Evolutionary conservation across 805 yeast genomes (phyloP), one percentile per base, ranked within the genome.

Genomic region (Saccharomycodes ludwigii): DNA sequence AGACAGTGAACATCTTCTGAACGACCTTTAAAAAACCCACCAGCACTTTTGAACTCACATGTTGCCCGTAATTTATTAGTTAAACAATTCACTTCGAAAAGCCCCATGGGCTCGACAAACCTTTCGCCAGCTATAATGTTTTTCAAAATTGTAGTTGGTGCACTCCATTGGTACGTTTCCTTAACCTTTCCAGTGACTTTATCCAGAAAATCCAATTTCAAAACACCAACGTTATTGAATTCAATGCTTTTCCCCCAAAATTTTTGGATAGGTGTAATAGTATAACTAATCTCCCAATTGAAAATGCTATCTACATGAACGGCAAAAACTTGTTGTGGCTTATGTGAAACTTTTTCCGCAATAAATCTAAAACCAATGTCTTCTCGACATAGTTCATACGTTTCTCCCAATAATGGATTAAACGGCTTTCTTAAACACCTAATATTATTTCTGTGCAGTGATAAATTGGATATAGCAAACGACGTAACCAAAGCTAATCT

Each of bases 221-320:
- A 60, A 10, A 62, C 61, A 23, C 98, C 98, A 27, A 68, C 72
- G 41, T 83, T 82, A 29, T 70, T 68, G 35, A 91, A 59, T 51
- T 91, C 97, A 6, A 82, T 74, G 18, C 86, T 76, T 57, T 88
- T 91, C 30, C 97, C 96, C 94, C 96, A 88, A 46, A 83, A 82
- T 52, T 85, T 84, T 46, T 86, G 95, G 15, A 69, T 68, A 0
- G 95, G 94, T 17, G 73, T 59, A 3, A 80, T 67, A n/a, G 72
- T 63, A 40, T 72, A 76, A 23, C 65, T 62, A 24, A 73, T 50
- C 30, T 69, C 72, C 97, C 97, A 91, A 16, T 66, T 30, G 15
- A 18, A 30, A 6, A 13, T 15, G n/a, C 18, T 15, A 36, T 88
- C 95, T 4, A 73, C 81, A 50, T 72, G 76, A 15, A 77, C 62